Conservation (phyloP, 768 basidiomycete genomes). For the Suillus hirtellus region DNA sequence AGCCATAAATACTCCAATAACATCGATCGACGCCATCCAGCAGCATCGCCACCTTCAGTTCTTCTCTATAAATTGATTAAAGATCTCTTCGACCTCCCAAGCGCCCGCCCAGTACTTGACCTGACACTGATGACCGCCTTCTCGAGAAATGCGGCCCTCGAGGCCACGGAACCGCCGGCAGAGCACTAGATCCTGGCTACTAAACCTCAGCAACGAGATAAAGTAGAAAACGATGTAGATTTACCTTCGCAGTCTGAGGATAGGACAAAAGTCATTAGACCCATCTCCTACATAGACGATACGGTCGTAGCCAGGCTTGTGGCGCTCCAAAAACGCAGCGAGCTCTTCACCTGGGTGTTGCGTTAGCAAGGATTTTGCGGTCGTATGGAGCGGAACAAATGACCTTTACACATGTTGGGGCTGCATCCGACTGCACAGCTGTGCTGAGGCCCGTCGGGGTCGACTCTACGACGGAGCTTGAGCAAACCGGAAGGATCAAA, state of each 20-base stretch:
- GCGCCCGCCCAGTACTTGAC: slow-evolving; percentile 90
- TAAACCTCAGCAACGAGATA: slow-evolving; percentile 2
- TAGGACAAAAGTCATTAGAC: slow-evolving; percentile 92
- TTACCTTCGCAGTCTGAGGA: slow-evolving; percentile 75
- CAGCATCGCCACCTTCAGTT: neutral
- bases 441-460: slow-evolving; percentile 79
- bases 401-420: slow-evolving; percentile 97
- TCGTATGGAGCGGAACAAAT: neutral
- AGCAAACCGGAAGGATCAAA: slow-evolving; percentile 75
- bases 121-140: slow-evolving; percentile 76
- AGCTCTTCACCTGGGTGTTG: slow-evolving; percentile 78
- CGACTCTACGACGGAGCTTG: slow-evolving; percentile 72
- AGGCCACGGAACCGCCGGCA: slow-evolving; percentile 81
- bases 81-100: slow-evolving; percentile 94
- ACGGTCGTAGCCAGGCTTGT: slow-evolving; percentile 65
- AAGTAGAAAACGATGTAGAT: slow-evolving; percentile 11
- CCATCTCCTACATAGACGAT: slow-evolving; percentile 94
- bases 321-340: slow-evolving; percentile 69
- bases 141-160: slow-evolving; percentile 71
- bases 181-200: slow-evolving; percentile 79
- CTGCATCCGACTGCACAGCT: slow-evolving; percentile 85
- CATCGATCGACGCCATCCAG: neutral
- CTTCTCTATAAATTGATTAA: slow-evolving; percentile 31
- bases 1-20: neutral
- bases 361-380: slow-evolving; percentile 1